Percentiles rank a stretch among this genome's conserved stretches.
phyloP scores from a whole-genome alignment of 73 alveolate genomes.

The Strombidium stylifer region DNA sequence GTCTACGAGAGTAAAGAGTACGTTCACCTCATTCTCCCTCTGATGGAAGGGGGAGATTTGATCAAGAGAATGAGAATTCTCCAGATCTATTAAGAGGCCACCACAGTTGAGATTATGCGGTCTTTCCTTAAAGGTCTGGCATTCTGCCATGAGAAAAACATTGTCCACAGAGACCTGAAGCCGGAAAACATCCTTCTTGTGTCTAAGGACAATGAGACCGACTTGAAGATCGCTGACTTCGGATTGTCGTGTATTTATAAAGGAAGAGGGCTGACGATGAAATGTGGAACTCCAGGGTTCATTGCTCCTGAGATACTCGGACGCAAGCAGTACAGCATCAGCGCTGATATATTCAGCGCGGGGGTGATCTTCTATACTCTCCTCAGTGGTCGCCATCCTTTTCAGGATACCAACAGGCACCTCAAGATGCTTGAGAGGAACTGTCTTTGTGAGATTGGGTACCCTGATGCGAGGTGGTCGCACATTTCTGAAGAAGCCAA shows the following conservation, averaged over 20 bases:
- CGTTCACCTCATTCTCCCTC: constrained; percentile 72
- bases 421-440: constrained; percentile 70
- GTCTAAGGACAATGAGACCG: constrained; percentile 67
- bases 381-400: constrained; percentile 82
- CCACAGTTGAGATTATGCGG: constrained; percentile 79
- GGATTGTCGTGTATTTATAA: constrained; percentile 71
- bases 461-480: constrained; percentile 55
- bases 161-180: constrained; percentile 88
- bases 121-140: constrained; percentile 75
- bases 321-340: constrained; percentile 75
- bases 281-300: constrained; percentile 92
- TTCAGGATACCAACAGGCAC: constrained; percentile 71
- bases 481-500: constrained; percentile 76
- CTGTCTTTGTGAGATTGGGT: constrained; percentile 62
- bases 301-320: constrained; percentile 90
- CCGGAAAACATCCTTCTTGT: constrained; percentile 87
- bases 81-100: constrained; percentile 66
- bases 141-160: constrained; percentile 76
- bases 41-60: constrained; percentile 70
- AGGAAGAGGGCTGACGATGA: constrained; percentile 71
- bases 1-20: constrained; percentile 80
- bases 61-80: constrained; percentile 59
- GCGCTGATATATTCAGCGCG: constrained; percentile 84
- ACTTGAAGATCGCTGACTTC: constrained; percentile 86
- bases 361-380: constrained; percentile 86